phyloP scores from a whole-genome alignment of 2,329 filamentous ascomycete species.

The Fusarium euwallaceae region DNA sequence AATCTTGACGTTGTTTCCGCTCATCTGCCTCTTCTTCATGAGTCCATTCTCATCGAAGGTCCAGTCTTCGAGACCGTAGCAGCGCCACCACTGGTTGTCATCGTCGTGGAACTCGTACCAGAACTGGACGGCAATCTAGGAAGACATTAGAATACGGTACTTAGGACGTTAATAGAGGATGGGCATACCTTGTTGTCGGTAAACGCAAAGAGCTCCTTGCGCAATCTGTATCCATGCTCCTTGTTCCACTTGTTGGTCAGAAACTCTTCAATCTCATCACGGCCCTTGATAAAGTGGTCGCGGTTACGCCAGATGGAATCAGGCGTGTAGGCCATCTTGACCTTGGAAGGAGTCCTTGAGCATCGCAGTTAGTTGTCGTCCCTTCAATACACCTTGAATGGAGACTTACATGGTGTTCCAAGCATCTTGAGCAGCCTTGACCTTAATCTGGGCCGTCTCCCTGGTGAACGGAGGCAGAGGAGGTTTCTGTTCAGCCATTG shows the following conservation, averaged over 20 bases:
- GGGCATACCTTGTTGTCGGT: conserved; percentile 69
- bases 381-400: neutral
- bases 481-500: conserved; percentile 45
- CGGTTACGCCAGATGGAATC: conserved; percentile 88
- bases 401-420: conserved; percentile 80
- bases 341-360: conserved; percentile 70
- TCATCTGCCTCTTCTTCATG: conserved; percentile 83
- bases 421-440: conserved; percentile 84
- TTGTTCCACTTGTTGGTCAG: conserved; percentile 79
- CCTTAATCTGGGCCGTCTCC: conserved; percentile 79
- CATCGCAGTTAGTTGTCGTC: neutral
- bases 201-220: conserved; percentile 89
- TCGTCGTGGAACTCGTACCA: conserved; percentile 87
- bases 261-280: conserved; percentile 75
- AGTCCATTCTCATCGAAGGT: conserved; percentile 77
- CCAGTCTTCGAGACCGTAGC: conserved; percentile 87
- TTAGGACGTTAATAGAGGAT: neutral
- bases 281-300: conserved; percentile 76
- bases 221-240: conserved; percentile 78
- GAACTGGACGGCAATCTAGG: conserved; percentile 84
- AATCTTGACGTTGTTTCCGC: conserved; percentile 78
- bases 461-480: conserved; percentile 79
- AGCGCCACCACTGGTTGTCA: conserved; percentile 84
- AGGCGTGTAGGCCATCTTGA: conserved; percentile 80
- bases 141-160: neutral